Evolutionary conservation across 2,329 filamentous ascomycete genomes (phyloP).

Genomic region (Diplodia seriata): DNA sequence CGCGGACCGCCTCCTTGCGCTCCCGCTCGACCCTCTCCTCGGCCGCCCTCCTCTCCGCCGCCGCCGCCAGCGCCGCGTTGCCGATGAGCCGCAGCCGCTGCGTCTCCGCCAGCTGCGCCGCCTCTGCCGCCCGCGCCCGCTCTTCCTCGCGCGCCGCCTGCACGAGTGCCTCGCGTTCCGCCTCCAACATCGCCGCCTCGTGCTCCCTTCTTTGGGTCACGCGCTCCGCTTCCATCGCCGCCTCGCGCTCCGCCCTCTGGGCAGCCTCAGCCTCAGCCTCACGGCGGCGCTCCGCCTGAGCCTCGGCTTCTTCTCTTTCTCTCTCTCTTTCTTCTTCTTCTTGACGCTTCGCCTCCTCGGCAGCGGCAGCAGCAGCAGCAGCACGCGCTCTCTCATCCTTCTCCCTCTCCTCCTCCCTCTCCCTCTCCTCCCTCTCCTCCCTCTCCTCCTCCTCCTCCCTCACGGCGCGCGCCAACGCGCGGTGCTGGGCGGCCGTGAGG

Average conservation of each 20-base stretch:
- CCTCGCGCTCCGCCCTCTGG: constrained; percentile 39
- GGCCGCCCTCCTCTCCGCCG: constrained; percentile 16
- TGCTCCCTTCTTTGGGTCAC: no score
- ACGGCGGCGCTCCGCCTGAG: no score
- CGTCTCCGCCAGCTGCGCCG: constrained; percentile 33
- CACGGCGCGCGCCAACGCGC: constrained; percentile 57
- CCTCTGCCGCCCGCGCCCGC: constrained; percentile 46
- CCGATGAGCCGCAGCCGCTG: constrained; percentile 36
- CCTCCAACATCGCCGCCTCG: constrained; percentile 32
- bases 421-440: no score
- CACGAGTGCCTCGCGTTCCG: background rate
- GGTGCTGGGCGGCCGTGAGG: constrained; percentile 65
- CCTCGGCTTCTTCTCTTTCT: no score
- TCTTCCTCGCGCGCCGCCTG: background rate
- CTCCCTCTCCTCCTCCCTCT: no score
- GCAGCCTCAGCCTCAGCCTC: no score
- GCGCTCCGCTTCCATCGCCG: no score
- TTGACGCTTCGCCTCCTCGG: no score
- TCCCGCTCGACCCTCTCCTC: constrained; percentile 6
- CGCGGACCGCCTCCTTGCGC: background rate
- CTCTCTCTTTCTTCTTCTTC: background rate
- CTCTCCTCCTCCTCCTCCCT: no score
- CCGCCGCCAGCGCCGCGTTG: constrained; percentile 18
- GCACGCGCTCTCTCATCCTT: no score
- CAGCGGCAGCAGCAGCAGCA: no score